Base-by-base conservation (phyloP, 139 green algal genomes). In the Coccomyxa sp. region DNA sequence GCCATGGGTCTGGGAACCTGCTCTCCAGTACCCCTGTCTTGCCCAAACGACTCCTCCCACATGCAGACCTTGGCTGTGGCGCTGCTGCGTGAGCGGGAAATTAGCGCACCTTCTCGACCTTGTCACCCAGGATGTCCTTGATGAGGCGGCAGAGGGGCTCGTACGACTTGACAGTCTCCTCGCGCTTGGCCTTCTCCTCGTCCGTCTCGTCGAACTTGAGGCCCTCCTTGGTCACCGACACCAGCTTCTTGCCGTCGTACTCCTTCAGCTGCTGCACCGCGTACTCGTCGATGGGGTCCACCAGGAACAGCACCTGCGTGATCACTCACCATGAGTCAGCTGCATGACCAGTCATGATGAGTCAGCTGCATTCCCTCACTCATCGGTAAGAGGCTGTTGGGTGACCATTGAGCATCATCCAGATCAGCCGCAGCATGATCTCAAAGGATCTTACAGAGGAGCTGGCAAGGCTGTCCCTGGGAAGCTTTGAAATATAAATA, bases 211-310 rank as follows among this genome's bases (percentile, higher is more conserved):
- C 91, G 50, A 97, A 85, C 70, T 93, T 88, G 68, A 97, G 88
- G 38, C 93, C 93, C 86, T 99, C 97, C 92, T 99, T 99, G 88
- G 95, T 98, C 86, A 91, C 92, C 77, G 83, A 97, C 58, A 98
- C 93, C 77, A 99, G 93, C 92, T 99, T 99, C 92, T 99, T 98
- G 82, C 97, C 95, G 79, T 97, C 94, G 81, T 96, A 97, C 90
- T 97, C 94, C 91, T 99, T 99, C 54, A 99, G 92, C 90, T 99
- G 97, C 93, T 99, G 96, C 73, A 99, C 97, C 4, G 97, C 97
- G 82, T 99, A 99, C 87, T 99, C 97, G 76, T 99, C 97, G 80
- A 99, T 99, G 86, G 97, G 97, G 86, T 99, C 97, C 34, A 95
- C 90, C 95, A 99, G 98, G 97, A 97, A 99, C 31, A 99, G 89